These are phyloP conservation scores for Lentinula sp. DNA, from an alignment of 768 basidiomycete species.

Conservation along the genomic window DNA sequence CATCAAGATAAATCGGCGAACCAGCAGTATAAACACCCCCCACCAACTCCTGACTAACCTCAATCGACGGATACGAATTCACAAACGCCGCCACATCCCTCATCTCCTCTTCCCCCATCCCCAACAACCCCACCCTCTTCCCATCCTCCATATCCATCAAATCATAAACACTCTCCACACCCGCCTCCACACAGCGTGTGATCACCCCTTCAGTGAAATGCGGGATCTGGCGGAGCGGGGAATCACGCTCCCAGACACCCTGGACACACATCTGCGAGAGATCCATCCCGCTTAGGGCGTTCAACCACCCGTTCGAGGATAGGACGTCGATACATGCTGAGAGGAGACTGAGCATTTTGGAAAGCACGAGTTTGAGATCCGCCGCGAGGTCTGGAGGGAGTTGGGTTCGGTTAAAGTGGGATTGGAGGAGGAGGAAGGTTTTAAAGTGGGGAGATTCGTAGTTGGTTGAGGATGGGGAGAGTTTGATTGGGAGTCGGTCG, in stretches of 20 bases:
- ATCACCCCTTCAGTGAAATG: conserved; percentile 61
- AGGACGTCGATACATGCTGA: conserved; percentile 97
- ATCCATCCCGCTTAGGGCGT: conserved; percentile 95
- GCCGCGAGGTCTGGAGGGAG: conserved; percentile 91
- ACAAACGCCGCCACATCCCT: conserved; percentile 91
- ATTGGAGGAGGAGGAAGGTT: conserved; percentile 93
- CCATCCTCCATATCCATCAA: conserved; percentile 99
- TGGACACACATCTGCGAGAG: conserved; percentile 98
- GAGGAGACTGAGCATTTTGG: conserved; percentile 85
- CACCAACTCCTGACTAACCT: conserved; percentile 82
- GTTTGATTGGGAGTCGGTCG: conserved; percentile 94
- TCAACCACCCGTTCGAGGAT: conserved; percentile 95
- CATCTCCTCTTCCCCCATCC: conserved; percentile 86
- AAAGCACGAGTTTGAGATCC: conserved; percentile 82
- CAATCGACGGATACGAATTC: conserved; percentile 96
- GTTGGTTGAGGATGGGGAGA: conserved; percentile 56
- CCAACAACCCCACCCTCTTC: conserved; percentile 70
- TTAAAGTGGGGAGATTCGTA: conserved; percentile 98
- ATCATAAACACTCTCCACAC: conserved; percentile 93
- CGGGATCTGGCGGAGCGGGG: conserved; percentile 91
- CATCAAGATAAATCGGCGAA: conserved; percentile 74
- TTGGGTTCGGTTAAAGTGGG: conserved; percentile 91
- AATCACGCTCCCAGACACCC: conserved; percentile 96
- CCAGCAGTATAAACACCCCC: conserved; percentile 85
- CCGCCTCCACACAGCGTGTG: conserved; percentile 33